Conservation (phyloP, 495 filamentous ascomycete genomes). For the Amniculicola lignicola region DNA sequence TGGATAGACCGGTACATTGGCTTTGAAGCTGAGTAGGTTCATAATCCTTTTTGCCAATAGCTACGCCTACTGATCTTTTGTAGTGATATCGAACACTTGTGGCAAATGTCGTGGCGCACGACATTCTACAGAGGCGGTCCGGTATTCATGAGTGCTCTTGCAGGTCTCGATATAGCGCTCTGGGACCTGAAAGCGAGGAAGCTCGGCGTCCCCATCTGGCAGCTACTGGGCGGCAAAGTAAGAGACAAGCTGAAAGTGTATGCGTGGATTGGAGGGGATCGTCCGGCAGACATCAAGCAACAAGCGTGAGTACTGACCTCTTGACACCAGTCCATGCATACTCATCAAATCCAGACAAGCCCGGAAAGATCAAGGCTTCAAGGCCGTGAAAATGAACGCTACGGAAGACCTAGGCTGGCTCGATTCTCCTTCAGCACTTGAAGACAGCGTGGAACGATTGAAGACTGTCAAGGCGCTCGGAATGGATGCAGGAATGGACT, state of each 20-base stretch:
- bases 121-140: slow-evolving; percentile 81
- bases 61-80: slow-evolving; percentile 18
- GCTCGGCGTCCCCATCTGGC: slow-evolving; percentile 67
- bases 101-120: slow-evolving; percentile 66
- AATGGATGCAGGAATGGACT: slow-evolving; percentile 71
- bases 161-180: slow-evolving; percentile 77
- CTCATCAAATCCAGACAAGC: slow-evolving; percentile 45
- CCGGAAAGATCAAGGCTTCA: slow-evolving; percentile 69
- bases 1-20: slow-evolving; percentile 61
- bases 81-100: slow-evolving; percentile 78
- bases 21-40: slow-evolving; percentile 66
- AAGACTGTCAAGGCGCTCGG: slow-evolving; percentile 67
- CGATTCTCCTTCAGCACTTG: slow-evolving; percentile 63
- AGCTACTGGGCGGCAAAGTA: slow-evolving; percentile 74
- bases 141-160: slow-evolving; percentile 76
- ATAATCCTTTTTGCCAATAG: background rate
- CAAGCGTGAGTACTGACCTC: slow-evolving; percentile 53
- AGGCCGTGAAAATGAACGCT: slow-evolving; percentile 76
- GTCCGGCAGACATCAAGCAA: slow-evolving; percentile 65
- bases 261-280: slow-evolving; percentile 83
- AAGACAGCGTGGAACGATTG: slow-evolving; percentile 65
- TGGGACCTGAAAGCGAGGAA: slow-evolving; percentile 70
- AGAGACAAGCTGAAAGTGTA: slow-evolving; percentile 73
- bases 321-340: no score
- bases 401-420: slow-evolving; percentile 78